phyloP scores from a whole-genome alignment of 768 basidiomycete genomes.

The Paxillus rubicundulus region DNA sequence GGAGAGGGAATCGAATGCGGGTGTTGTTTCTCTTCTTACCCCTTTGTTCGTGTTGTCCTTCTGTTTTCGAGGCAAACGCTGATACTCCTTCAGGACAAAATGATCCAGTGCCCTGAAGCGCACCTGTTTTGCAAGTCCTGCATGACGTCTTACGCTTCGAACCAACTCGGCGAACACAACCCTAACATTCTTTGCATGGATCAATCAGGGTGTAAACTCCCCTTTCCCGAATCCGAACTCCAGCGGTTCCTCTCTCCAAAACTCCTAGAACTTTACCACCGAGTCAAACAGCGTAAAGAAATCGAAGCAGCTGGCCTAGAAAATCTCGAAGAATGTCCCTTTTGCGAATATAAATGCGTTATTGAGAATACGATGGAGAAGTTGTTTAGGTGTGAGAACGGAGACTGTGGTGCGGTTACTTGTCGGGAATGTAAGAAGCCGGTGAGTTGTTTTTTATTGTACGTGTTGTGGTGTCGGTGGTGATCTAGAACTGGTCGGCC shows the following conservation, averaged over 20 bases:
- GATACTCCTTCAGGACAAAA: slow-evolving; percentile 54
- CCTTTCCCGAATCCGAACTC: slow-evolving; percentile 70
- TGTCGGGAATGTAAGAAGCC: slow-evolving; percentile 77
- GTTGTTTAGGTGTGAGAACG: slow-evolving; percentile 53
- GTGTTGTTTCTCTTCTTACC: slow-evolving; percentile 75
- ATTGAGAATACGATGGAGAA: slow-evolving; percentile 68
- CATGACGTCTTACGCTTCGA: slow-evolving; percentile 65
- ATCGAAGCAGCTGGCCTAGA: slow-evolving; percentile 76
- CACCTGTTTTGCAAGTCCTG: slow-evolving; percentile 85
- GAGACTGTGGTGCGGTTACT: slow-evolving; percentile 71
- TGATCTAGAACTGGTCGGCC: slow-evolving; percentile 3
- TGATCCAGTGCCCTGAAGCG: slow-evolving; percentile 87
- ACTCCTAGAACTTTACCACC: slow-evolving; percentile 66
- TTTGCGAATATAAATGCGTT: slow-evolving; percentile 84
- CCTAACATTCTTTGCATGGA: slow-evolving; percentile 78
- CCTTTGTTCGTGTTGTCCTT: slow-evolving; percentile 53
- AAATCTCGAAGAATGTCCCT: slow-evolving; percentile 85
- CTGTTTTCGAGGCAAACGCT: background rate
- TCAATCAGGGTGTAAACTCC: slow-evolving; percentile 63
- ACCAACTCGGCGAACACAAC: slow-evolving; percentile 61
- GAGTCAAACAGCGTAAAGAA: slow-evolving; percentile 75
- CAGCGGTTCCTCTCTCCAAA: slow-evolving; percentile 63
- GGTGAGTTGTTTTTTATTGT: slow-evolving; percentile 38
- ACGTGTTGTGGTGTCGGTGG: background rate
- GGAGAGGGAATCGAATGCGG: slow-evolving; percentile 78